Conservation (phyloP, 2,329 filamentous ascomycete species). For the Monilinia fructicola region DNA sequence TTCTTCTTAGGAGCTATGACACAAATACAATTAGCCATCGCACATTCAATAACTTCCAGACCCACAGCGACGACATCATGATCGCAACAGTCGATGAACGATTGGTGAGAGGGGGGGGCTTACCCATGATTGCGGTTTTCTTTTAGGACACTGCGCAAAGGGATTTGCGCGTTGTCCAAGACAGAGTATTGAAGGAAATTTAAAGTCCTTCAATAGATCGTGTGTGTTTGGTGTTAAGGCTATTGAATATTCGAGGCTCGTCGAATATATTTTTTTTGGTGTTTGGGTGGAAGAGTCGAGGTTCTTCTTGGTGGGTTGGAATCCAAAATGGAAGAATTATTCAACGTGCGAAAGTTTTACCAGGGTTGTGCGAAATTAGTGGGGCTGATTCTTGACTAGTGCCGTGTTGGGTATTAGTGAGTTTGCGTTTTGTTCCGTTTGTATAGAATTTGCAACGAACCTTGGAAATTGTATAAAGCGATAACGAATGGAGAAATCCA, state of each 20-base stretch:
- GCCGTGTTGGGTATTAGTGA: not conserved
- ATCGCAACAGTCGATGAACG: constrained; percentile 21
- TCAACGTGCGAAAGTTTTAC: constrained; percentile 23
- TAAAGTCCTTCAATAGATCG: constrained; percentile 30
- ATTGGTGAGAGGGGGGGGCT: constrained; percentile 38
- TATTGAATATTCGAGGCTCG: constrained; percentile 13
- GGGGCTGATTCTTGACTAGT: constrained; percentile 8
- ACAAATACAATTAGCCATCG: constrained; percentile 46
- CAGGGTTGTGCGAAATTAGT: constrained; percentile 20
- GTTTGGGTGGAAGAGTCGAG: constrained; percentile 13
- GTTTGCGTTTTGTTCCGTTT: not conserved
- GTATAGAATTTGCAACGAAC: not conserved
- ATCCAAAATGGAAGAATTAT: constrained; percentile 19
- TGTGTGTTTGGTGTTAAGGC: not conserved
- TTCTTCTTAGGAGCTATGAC: constrained; percentile 81
- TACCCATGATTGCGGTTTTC: constrained; percentile 63
- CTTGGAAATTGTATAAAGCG: not conserved
- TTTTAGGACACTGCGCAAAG: constrained; percentile 46
- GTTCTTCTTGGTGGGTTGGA: constrained; percentile 20
- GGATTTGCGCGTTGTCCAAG: constrained; percentile 39
- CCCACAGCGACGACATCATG: constrained; percentile 3
- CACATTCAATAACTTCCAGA: not conserved
- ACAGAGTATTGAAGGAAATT: constrained; percentile 31
- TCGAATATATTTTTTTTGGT: constrained; percentile 22
- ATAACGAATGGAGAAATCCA: too few species aligned